phyloP scores from a whole-genome alignment of 306 rosid genomes.

The Urtica urens region DNA sequence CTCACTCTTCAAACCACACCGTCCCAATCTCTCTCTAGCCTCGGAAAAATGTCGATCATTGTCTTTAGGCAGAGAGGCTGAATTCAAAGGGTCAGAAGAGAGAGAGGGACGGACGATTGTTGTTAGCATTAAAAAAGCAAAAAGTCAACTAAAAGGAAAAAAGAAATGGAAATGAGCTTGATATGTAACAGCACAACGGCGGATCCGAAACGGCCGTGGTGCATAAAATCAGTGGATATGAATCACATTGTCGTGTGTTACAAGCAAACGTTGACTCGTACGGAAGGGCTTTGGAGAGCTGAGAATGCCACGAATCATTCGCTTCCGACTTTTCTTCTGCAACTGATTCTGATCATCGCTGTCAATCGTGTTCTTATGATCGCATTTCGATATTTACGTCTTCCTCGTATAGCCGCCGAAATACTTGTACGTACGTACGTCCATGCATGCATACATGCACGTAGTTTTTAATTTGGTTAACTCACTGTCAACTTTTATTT shows the following conservation, averaged over 20 bases:
- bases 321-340: conserved; percentile 13
- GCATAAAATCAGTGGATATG: not conserved
- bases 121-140: not conserved
- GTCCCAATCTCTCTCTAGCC: too few species aligned
- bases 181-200: not conserved
- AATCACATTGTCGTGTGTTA: conserved; percentile 15
- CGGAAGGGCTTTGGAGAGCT: conserved; percentile 15
- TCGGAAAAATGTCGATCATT: too few species aligned
- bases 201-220: not conserved
- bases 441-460: not conserved
- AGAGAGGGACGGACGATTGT: too few species aligned
- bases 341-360: conserved; percentile 15
- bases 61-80: too few species aligned
- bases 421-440: conserved; percentile 17
- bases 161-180: not conserved
- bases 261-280: conserved; percentile 1
- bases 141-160: too few species aligned
- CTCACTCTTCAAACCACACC: too few species aligned
- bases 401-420: conserved; percentile 27
- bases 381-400: conserved; percentile 18
- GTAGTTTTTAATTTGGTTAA: too few species aligned
- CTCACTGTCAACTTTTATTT: too few species aligned
- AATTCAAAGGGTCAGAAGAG: too few species aligned
- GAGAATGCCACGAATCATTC: conserved; percentile 10
- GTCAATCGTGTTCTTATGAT: conserved; percentile 12